Percentiles rank a stretch among this genome's conserved stretches.
phyloP scores from a whole-genome alignment of 2,329 filamentous ascomycete species.

The Cladobotryum mycophilum region DNA sequence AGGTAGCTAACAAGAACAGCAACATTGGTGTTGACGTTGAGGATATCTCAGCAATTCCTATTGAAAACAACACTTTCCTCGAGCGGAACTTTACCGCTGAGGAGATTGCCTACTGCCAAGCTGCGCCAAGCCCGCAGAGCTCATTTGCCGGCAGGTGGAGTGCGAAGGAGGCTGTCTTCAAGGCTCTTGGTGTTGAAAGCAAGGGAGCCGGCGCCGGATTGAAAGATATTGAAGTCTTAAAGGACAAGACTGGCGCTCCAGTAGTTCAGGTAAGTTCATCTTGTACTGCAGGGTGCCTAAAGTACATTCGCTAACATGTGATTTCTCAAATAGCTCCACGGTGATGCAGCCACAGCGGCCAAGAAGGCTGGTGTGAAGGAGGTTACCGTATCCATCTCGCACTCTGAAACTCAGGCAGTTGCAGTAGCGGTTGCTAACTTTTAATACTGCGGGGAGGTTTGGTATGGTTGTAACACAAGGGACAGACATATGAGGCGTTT shows the following conservation, averaged over 20 bases:
- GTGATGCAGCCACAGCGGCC: constrained; percentile 77
- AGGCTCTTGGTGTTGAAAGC: constrained; percentile 81
- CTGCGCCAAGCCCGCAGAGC: constrained; percentile 72
- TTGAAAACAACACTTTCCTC: constrained; percentile 89
- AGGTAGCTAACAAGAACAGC: constrained; percentile 51
- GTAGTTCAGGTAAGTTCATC: constrained; percentile 68
- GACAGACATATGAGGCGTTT: constrained; percentile 4
- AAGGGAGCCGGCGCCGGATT: constrained; percentile 83
- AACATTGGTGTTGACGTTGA: constrained; percentile 94
- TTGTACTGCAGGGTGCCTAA: not conserved
- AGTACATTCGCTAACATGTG: constrained; percentile 29
- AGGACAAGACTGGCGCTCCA: constrained; percentile 75
- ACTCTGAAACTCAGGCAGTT: constrained; percentile 89
- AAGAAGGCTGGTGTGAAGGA: constrained; percentile 80
- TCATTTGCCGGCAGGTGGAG: constrained; percentile 95
- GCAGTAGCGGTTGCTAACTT: constrained; percentile 85
- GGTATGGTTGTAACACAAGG: constrained; percentile 1
- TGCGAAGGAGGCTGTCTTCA: constrained; percentile 98
- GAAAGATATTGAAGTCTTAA: constrained; percentile 89
- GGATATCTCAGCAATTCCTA: constrained; percentile 78
- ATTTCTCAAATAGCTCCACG: constrained; percentile 60
- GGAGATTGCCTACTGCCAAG: constrained; percentile 82
- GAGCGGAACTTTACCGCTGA: constrained; percentile 85
- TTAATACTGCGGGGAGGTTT: constrained; percentile 32
- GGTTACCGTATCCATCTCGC: constrained; percentile 90